Evolutionary conservation across 1,284 basidiomycete species (phyloP).

Genomic region (Leccinum griseonigrum): DNA sequence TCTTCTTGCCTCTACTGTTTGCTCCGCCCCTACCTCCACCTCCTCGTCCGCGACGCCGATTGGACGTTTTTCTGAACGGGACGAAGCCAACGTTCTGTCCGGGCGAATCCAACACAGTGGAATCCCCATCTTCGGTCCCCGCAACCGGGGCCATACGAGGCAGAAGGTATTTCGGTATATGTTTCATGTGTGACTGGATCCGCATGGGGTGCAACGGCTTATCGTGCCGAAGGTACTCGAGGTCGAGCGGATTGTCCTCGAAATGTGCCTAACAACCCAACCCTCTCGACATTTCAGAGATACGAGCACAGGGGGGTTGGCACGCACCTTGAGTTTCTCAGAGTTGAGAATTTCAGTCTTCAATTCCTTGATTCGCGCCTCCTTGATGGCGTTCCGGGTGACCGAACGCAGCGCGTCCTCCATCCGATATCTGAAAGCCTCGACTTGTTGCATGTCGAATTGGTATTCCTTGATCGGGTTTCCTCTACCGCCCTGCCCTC

Average conservation of each 20-base stretch:
- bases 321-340: slow-evolving; percentile 90
- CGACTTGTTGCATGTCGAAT: slow-evolving; percentile 92
- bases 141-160: slow-evolving; percentile 71
- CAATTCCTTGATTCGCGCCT: slow-evolving; percentile 93
- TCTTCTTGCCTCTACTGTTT: slow-evolving; percentile 50
- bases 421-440: slow-evolving; percentile 99
- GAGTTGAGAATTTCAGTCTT: slow-evolving; percentile 93
- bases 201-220: slow-evolving; percentile 88
- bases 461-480: slow-evolving; percentile 88
- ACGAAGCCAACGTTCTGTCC: slow-evolving; percentile 51
- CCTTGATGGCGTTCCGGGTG: slow-evolving; percentile 82
- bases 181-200: slow-evolving; percentile 92
- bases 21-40: slow-evolving; percentile 40
- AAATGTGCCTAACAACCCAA: slow-evolving; percentile 78
- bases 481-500: slow-evolving; percentile 68
- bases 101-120: slow-evolving; percentile 19
- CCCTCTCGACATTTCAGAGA: slow-evolving; percentile 5
- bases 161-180: slow-evolving; percentile 91
- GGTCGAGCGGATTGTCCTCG: slow-evolving; percentile 93
- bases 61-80: slow-evolving; percentile 63
- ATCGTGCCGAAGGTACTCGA: slow-evolving; percentile 93
- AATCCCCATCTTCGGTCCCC: slow-evolving; percentile 28
- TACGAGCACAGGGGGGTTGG: neutral
- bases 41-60: slow-evolving; percentile 46
- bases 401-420: slow-evolving; percentile 92